These are phyloP conservation scores for Penicillium bovifimosum DNA, from an alignment of 495 filamentous ascomycete species.

Conservation along the genomic window DNA sequence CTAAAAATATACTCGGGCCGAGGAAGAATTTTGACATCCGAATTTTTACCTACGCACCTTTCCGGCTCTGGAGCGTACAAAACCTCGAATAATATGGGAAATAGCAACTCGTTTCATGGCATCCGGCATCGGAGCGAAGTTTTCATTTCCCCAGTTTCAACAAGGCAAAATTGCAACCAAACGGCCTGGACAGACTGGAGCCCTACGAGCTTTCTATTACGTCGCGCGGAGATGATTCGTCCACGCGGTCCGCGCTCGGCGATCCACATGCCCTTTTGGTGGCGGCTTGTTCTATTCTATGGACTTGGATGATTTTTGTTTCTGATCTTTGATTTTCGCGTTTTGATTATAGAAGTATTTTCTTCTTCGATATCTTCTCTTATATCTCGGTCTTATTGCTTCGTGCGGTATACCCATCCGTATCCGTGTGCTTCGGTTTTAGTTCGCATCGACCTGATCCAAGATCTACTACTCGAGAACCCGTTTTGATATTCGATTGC, in stretches of 20 bases:
- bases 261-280: slow-evolving; percentile 4
- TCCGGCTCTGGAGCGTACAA: no score
- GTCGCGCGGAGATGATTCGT: slow-evolving; percentile 21
- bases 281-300: slow-evolving; percentile 3
- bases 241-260: slow-evolving; percentile 6
- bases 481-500: not conserved
- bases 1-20: no score
- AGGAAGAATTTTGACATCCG: no score
- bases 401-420: not conserved
- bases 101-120: not conserved
- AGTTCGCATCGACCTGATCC: not conserved
- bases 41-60: no score
- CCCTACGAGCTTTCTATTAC: slow-evolving; percentile 19
- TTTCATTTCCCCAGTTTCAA: slow-evolving; percentile 13
- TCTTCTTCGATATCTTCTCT: not conserved
- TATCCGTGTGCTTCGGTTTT: not conserved
- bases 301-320: slow-evolving; percentile 1
- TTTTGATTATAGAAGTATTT: not conserved
- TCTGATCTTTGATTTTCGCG: not conserved
- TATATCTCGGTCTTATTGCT: not conserved
- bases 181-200: not conserved
- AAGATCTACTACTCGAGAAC: not conserved
- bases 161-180: not conserved
- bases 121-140: slow-evolving; percentile 9
- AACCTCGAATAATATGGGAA: not conserved